phyloP scores from a whole-genome alignment of 768 basidiomycete genomes.

The Trametes maxima region DNA sequence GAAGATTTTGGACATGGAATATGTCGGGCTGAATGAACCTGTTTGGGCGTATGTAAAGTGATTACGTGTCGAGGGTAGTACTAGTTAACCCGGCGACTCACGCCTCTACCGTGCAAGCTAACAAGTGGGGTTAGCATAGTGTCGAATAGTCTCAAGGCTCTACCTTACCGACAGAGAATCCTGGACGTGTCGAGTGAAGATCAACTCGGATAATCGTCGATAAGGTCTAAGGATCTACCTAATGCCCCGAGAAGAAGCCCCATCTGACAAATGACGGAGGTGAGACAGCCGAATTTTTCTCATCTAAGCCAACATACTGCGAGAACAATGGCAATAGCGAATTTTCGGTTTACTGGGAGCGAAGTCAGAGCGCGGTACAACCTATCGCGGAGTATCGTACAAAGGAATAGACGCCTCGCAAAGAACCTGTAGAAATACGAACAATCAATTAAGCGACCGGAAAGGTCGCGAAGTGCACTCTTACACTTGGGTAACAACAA shows the following conservation, averaged over 20 bases:
- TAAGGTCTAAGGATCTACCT: neutral
- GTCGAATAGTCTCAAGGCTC: neutral
- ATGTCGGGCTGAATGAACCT: slow-evolving; percentile 1
- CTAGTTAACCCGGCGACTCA: neutral
- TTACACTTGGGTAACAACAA: neutral
- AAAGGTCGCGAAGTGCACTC: neutral
- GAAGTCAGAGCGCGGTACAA: neutral
- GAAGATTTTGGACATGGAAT: neutral
- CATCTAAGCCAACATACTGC: neutral
- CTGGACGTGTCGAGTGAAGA: neutral
- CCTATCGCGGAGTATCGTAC: neutral
- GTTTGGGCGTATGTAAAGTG: neutral
- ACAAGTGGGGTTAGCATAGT: neutral
- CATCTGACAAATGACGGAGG: neutral
- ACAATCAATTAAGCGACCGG: neutral
- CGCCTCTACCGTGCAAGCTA: slow-evolving; percentile 3
- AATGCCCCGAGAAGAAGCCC: neutral
- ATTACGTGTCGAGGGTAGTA: no score
- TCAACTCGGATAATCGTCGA: neutral
- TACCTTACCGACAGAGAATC: neutral
- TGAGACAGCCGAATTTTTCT: no score
- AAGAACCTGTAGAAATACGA: neutral
- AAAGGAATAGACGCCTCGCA: neutral
- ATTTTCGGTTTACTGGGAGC: neutral
- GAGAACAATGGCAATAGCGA: neutral